These are phyloP conservation scores for Pseudogymnoascus sp. DNA, from an alignment of 2,329 filamentous ascomycete species.

Conservation along the genomic window DNA sequence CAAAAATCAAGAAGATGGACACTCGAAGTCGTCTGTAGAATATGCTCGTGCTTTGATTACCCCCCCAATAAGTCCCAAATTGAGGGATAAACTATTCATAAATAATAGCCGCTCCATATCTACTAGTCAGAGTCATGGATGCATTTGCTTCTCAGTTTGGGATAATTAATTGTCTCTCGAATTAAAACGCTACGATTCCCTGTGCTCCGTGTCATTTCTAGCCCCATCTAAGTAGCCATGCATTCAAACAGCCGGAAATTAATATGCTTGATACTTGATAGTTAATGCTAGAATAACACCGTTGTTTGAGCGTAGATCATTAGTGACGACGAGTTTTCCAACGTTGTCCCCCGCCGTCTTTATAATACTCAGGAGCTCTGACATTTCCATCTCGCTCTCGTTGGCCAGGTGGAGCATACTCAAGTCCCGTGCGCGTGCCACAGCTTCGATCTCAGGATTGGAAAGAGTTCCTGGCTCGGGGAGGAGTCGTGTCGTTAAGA, in stretches of 20 bases:
- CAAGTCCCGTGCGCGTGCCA: conserved; percentile 26
- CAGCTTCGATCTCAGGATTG: conserved; percentile 18
- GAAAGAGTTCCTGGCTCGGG: conserved; percentile 19
- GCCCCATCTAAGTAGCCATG: not conserved
- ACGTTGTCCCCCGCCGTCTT: conserved; percentile 21
- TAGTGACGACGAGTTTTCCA: conserved; percentile 21
- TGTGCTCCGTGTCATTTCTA: not conserved
- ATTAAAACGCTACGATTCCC: not conserved
- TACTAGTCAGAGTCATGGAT: not conserved
- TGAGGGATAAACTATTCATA: too few species aligned
- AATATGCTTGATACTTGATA: conserved; percentile 18
- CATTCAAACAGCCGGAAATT: not conserved
- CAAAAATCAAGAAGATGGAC: too few species aligned
- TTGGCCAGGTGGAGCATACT: conserved; percentile 25
- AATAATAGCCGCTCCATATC: not conserved
- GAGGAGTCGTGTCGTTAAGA: conserved; percentile 24
- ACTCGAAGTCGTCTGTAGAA: too few species aligned
- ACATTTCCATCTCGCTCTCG: conserved; percentile 23
- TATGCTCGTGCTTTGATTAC: too few species aligned
- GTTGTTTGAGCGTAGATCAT: conserved; percentile 18
- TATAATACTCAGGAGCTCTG: conserved; percentile 25
- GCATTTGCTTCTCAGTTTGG: too few species aligned
- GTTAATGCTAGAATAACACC: conserved; percentile 17
- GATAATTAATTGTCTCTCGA: not conserved
- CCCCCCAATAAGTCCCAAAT: too few species aligned